Percentiles rank a stretch among this genome's conserved stretches.
phyloP scores from a whole-genome alignment of 441 rosid species.

The Erodium texanum region DNA sequence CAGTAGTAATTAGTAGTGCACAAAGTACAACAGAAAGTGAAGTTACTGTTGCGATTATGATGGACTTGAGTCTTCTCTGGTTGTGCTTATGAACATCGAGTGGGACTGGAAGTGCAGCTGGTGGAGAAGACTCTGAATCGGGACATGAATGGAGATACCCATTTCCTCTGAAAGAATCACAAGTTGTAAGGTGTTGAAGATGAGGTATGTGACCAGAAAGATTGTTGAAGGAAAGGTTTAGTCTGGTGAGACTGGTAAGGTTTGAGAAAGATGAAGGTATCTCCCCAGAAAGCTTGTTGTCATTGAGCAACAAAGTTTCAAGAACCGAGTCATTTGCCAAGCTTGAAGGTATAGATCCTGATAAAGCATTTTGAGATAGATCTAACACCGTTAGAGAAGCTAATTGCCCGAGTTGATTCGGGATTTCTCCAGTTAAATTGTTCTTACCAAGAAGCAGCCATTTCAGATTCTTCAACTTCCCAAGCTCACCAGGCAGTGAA shows the following conservation, averaged over 20 bases:
- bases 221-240: slow-evolving; percentile 51
- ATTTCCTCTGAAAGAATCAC: slow-evolving; percentile 38
- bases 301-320: slow-evolving; percentile 36
- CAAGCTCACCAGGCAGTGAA: slow-evolving; percentile 36
- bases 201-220: slow-evolving; percentile 45
- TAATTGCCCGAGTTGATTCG: slow-evolving; percentile 36
- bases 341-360: slow-evolving; percentile 44
- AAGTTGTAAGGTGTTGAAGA: slow-evolving; percentile 26
- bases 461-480: slow-evolving; percentile 30
- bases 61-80: slow-evolving; percentile 21
- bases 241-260: slow-evolving; percentile 30
- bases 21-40: slow-evolving; percentile 32
- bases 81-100: slow-evolving; percentile 18
- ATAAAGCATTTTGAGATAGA: slow-evolving; percentile 46
- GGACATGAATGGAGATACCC: slow-evolving; percentile 28
- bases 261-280: slow-evolving; percentile 45
- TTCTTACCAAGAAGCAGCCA: slow-evolving; percentile 42
- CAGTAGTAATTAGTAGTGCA: slow-evolving; percentile 20
- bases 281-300: slow-evolving; percentile 46
- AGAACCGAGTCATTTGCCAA: slow-evolving; percentile 34
- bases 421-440: slow-evolving; percentile 43
- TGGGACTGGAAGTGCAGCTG: slow-evolving; percentile 19
- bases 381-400: slow-evolving; percentile 39
- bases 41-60: slow-evolving; percentile 28
- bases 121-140: slow-evolving; percentile 11